Evolutionary conservation across 1,284 basidiomycete genomes (phyloP), one percentile per base, ranked within the genome.

Genomic region (Cryptococcus floricola): DNA sequence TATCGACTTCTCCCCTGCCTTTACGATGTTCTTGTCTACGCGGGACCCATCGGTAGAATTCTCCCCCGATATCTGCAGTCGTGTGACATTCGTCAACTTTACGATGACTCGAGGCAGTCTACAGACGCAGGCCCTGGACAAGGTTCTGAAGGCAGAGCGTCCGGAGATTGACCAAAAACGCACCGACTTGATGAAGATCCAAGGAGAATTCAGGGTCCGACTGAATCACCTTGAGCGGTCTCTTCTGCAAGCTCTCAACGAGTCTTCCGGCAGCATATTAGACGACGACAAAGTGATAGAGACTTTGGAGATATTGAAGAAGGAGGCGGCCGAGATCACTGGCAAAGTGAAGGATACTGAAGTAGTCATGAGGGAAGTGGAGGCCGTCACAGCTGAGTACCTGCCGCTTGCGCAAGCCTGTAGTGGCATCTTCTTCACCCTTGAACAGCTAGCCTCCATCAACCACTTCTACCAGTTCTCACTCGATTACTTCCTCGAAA

Each of bases 391-490:
- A 3, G 83, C 87, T 2, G 91, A 97, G 74, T 99, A 98, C 73
- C 81, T 95, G 13, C 91, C 95, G 5, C 80, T 99, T 48, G 95
- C 96, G 0, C 91, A 95, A 71, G 93, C 94, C 1, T 97, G 94
- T 81, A 96, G 93, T 71, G 87, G 92, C 2, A 87, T 98, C 51
- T 99, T 94, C 84, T 99, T 99, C 78, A 88, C 96, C 54, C 81
- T 99, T 61, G 94, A 98, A 71, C 94, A 97, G 70, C 83, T 98
- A 50, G 88, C 92, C 68, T 82, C 89, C 52, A 85, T 98, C 78
- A 92, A 96, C 70, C 95, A 98, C 78, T 98, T 98, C 80, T 99
- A 99, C 74, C 92, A 98, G 75, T 99, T 98, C 81, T 98, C 95
- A 1, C 83, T 99, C 51, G 87, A 84, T 43, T 98, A 96, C 82